Percentiles rank a stretch among this genome's conserved stretches.
Conservation (phyloP, 768 basidiomycete genomes). For the Lactarius sp. region DNA sequence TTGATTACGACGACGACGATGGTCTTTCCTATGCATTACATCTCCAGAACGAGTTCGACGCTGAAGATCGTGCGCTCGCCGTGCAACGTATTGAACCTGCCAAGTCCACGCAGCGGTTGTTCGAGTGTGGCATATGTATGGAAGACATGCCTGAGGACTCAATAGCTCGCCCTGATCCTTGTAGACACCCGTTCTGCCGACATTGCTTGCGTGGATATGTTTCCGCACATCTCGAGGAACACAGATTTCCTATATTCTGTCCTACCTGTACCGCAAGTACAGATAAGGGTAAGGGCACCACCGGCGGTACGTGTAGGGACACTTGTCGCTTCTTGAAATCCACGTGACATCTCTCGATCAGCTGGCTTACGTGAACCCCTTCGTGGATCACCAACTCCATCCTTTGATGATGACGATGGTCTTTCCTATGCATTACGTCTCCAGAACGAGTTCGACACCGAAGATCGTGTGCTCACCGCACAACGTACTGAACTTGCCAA, state of each 20-base stretch:
- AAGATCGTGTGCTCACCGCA: slow-evolving; percentile 36
- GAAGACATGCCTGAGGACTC: slow-evolving; percentile 44
- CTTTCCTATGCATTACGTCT: slow-evolving; percentile 30
- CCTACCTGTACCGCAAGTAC: no score
- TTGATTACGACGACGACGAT: slow-evolving; percentile 25
- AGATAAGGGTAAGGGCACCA: slow-evolving; percentile 24
- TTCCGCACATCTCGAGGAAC: slow-evolving; percentile 44
- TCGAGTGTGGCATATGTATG: slow-evolving; percentile 53
- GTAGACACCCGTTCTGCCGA: slow-evolving; percentile 51
- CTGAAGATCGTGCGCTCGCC: no score
- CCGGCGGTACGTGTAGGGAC: slow-evolving; percentile 32
- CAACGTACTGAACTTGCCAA: slow-evolving; percentile 34
- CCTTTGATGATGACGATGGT: slow-evolving; percentile 25
- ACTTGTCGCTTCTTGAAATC: background rate
- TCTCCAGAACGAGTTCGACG: no score
- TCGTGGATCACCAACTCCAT: background rate
- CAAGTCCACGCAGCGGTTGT: slow-evolving; percentile 26
- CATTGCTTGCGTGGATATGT: slow-evolving; percentile 45
- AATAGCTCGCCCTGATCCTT: slow-evolving; percentile 42
- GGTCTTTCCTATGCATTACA: no score
- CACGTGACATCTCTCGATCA: background rate
- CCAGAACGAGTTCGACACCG: slow-evolving; percentile 39
- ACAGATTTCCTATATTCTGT: slow-evolving; percentile 56
- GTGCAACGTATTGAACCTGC: no score
- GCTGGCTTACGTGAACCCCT: background rate